Evolutionary conservation across 192 early-diverging fungal species (phyloP), one percentile per base, ranked within the genome.

Genomic region (Thoreauomyces humboldtii): DNA sequence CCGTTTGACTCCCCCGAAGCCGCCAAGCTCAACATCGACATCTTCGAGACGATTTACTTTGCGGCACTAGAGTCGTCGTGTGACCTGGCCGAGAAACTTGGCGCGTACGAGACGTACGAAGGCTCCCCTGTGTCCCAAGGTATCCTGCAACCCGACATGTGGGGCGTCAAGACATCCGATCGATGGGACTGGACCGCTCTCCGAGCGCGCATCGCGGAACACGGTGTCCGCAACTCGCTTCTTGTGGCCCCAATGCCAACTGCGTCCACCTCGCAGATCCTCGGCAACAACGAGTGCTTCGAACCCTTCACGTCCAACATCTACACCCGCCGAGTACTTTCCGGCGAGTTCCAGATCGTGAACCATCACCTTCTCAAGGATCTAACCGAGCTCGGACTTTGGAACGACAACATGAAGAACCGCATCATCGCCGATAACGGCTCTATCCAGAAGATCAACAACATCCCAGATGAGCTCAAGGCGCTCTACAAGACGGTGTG

Each of bases 221-320:
- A 87, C 61, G 96, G 96, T 43, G 87, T 95, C 19, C 87, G 94
- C 61, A 98, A 98, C 85, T 93, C 91, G 31, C 79, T 98, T 19
- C 76, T 98, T 19, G 87, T 97, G 1, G 94, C 94, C 32, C 96
- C 96, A 0, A 98, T 98, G 96, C 96, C 96, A 0, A 98, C 96
- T 0, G 96, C 96, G 1, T 92, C 91, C 7, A 98, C 96, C 6
- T 92, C 89, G 17, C 96, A 98, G 77, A 98, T 98, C 62, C 81
- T 98, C 4, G 96, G 96, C 27, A 92, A 91, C 83, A 98, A 98
- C 76, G 96, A 98, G 82, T 94, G 92, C 72, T 98, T 96, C 66
- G 66, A 81, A 51, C 81, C 81, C 7, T 82, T 81, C 73, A 86
- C 81, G 17, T 87, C 84, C 76, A 98, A 98, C 78, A 87, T 98